phyloP scores from a whole-genome alignment of 2,329 filamentous ascomycete genomes.

The Chalara sp. region DNA sequence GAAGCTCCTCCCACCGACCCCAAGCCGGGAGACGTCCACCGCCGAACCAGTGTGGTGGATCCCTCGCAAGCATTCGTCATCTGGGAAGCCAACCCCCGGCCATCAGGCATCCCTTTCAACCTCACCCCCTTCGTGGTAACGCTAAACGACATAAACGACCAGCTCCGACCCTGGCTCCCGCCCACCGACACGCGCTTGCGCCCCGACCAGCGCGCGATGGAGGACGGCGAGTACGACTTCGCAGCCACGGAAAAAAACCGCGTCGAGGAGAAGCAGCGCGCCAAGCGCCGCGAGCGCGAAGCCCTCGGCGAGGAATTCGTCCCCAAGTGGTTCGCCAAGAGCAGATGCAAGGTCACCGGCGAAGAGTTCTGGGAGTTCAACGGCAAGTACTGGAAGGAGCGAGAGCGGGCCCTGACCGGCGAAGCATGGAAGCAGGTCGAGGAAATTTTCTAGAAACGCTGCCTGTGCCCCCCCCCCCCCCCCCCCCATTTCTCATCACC shows the following conservation, averaged over 20 bases:
- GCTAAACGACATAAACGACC: constrained; percentile 85
- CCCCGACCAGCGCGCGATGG: constrained; percentile 96
- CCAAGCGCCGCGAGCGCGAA: constrained; percentile 67
- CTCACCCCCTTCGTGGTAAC: constrained; percentile 93
- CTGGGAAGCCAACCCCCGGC: constrained; percentile 82
- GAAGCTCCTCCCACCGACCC: constrained; percentile 65
- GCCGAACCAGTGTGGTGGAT: constrained; percentile 48
- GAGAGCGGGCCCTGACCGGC: constrained; percentile 30
- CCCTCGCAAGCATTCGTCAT: constrained; percentile 78
- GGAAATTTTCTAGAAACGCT: constrained; percentile 25
- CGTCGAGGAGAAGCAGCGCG: constrained; percentile 85
- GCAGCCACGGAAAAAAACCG: constrained; percentile 92
- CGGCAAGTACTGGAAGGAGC: constrained; percentile 78
- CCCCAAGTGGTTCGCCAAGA: constrained; percentile 79
- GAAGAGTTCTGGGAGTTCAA: constrained; percentile 88
- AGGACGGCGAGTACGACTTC: constrained; percentile 93
- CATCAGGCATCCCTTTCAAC: constrained; percentile 88
- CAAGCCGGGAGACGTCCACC: constrained; percentile 31
- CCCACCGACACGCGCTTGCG: constrained; percentile 91
- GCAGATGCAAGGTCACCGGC: constrained; percentile 69
- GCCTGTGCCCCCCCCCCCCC: no score
- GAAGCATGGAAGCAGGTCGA: constrained; percentile 28
- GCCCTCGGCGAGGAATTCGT: constrained; percentile 71
- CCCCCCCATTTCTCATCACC: no score
- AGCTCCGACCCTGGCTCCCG: constrained; percentile 68